Base-by-base conservation (phyloP, 1,139 yeast genomes). In the Saccharomycopsis phalli region DNA sequence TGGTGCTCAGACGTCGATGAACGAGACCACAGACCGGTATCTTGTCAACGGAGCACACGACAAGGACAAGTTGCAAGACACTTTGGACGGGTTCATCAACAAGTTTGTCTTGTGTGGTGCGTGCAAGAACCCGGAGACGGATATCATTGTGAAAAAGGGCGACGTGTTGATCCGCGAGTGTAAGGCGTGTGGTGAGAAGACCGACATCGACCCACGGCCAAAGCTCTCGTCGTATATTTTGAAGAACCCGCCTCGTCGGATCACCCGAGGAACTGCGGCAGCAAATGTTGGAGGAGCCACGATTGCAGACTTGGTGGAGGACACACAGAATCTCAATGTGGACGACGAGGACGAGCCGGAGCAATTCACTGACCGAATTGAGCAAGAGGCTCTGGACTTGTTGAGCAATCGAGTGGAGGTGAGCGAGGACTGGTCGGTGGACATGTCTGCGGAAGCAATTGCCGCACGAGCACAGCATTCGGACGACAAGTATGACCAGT, bases 51-150 rank as follows among this genome's bases (percentile, higher is more conserved):
- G 99, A 65, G 87, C 79, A 38, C 99, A 93, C 59, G 95, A 86
- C 56, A 79, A 93, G 38, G 69, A 70, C 49, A 91, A 86, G 64
- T 74, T 91, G 54, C 99, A 91, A 68, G 98, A 91, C 58, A 74
- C 84, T 30, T 70, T 91, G 55, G 99, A 91, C 61, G 95, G 94
- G 3, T 91, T 93, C 65, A 91, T 91, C 66, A 71, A 69, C 65
- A 87, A 81, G 64, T 93, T 87, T 59, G 96, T 91, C 47, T 73
- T 91, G 44, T 91, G 99, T 73, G 91, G 83, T 26, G 74, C 86
- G 47, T 91, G 99, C 71, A 83, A 83, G 69, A 91, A 91, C 66
- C 99, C 99, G 26, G 99, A 91, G 66, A 91, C 99, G 30, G 96
- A 86, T 57, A 80, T 88, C 56, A 71, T 80, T 53, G 71, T 88